Evolutionary conservation across 768 basidiomycete species (phyloP).

Genomic region (Trametes cingulata): DNA sequence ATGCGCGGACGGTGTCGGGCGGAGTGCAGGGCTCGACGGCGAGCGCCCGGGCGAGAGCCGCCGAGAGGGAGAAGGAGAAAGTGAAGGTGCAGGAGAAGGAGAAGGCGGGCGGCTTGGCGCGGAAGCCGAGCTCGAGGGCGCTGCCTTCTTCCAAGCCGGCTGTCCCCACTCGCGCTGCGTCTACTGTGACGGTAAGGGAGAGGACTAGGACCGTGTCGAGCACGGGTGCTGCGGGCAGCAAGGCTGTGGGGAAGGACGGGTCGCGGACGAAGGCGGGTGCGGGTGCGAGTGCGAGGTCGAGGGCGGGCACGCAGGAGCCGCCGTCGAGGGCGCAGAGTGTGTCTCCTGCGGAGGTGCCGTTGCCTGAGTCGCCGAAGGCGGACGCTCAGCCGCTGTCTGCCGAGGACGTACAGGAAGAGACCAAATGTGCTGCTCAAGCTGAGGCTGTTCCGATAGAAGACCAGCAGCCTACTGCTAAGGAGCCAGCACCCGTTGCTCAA

Average conservation of each 20-base stretch:
- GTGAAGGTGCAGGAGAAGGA: slow-evolving; percentile 1
- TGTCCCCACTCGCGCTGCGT: not conserved
- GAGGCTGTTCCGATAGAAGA: not conserved
- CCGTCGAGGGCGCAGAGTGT: slow-evolving; percentile 8
- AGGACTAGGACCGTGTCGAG: not conserved
- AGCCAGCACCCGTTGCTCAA: not conserved
- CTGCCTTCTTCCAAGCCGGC: not conserved
- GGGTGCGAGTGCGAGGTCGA: slow-evolving; percentile 1
- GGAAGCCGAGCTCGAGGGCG: not conserved
- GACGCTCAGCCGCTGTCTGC: not conserved
- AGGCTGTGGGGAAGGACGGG: not conserved
- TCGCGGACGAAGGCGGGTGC: not conserved
- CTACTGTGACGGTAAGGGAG: slow-evolving; percentile 15
- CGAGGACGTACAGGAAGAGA: too few species aligned
- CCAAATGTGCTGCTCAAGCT: too few species aligned
- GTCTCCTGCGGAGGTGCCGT: slow-evolving; percentile 13
- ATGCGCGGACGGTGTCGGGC: not conserved
- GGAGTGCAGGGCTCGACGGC: slow-evolving; percentile 2
- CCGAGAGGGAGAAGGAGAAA: slow-evolving; percentile 5
- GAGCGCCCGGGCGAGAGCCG: slow-evolving; percentile 9
- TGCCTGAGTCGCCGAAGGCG: slow-evolving; percentile 11
- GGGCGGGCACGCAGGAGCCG: slow-evolving; percentile 9
- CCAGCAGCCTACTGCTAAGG: not conserved
- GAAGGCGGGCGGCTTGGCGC: not conserved
- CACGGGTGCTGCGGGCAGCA: not conserved